These are phyloP conservation scores for Haplosporangium gracile DNA, from an alignment of 192 early-diverging fungal genomes.

Conservation along the genomic window DNA sequence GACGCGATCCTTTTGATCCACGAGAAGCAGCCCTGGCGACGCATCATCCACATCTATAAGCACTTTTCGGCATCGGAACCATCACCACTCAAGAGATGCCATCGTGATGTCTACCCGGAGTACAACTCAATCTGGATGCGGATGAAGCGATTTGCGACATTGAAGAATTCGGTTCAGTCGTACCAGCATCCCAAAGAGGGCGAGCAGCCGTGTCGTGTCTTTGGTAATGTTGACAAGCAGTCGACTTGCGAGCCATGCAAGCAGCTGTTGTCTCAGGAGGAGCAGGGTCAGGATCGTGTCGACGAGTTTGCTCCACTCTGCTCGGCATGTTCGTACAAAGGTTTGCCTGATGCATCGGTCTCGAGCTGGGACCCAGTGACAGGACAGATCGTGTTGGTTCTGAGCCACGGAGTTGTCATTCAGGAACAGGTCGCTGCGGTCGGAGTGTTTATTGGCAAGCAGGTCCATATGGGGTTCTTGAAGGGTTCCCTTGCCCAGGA, in stretches of 20 bases:
- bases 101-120: conserved; percentile 54
- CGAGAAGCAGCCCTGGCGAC: conserved; percentile 51
- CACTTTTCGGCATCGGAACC: conserved; percentile 46
- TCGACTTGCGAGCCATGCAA: conserved; percentile 8
- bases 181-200: conserved; percentile 13
- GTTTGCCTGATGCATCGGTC: conserved; percentile 40
- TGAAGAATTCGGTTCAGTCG: conserved; percentile 38
- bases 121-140: conserved; percentile 44
- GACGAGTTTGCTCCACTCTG: conserved; percentile 15
- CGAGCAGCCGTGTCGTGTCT: background rate
- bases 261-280: background rate
- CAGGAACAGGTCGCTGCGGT: conserved; percentile 47
- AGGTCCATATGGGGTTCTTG: conserved; percentile 52
- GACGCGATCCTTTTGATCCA: conserved; percentile 50
- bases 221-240: background rate
- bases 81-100: conserved; percentile 48
- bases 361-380: conserved; percentile 35
- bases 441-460: conserved; percentile 52
- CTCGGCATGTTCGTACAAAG: conserved; percentile 31
- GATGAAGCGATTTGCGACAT: conserved; percentile 39
- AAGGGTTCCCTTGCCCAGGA: conserved; percentile 46
- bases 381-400: conserved; percentile 21
- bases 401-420: conserved; percentile 43
- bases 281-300: background rate
- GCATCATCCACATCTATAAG: conserved; percentile 47